phyloP scores from a whole-genome alignment of 164 flowering plant genomes.

The Vitis amurensis region DNA sequence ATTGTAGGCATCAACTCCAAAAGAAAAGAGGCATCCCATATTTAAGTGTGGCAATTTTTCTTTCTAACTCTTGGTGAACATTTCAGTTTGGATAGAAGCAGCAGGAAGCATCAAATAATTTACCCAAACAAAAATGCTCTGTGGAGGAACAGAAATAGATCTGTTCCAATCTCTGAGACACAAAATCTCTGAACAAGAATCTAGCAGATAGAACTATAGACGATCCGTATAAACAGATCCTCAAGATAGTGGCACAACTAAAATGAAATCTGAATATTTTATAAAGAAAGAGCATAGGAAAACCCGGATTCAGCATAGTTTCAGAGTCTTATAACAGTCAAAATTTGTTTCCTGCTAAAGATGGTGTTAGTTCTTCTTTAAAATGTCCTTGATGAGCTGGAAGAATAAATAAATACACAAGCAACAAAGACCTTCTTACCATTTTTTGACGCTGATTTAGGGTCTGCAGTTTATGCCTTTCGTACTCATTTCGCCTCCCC shows the following conservation, averaged over 20 bases:
- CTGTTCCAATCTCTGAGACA: background rate
- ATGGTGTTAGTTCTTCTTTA: too few relatives aligned
- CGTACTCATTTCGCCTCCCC: slow-evolving; percentile 94
- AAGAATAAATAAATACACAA: background rate
- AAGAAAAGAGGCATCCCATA: background rate
- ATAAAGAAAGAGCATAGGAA: too few relatives aligned
- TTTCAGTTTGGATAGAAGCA: background rate
- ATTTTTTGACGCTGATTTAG: slow-evolving; percentile 94
- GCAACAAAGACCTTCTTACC: slow-evolving; percentile 46
- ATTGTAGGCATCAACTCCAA: background rate
- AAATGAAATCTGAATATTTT: background rate
- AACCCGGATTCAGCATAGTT: background rate
- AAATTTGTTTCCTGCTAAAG: too few relatives aligned
- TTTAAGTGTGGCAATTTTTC: too few relatives aligned
- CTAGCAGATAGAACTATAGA: background rate
- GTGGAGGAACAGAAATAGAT: background rate
- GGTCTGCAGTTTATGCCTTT: slow-evolving; percentile 93
- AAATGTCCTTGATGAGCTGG: too few relatives aligned
- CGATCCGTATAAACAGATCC: background rate
- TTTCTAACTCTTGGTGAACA: background rate
- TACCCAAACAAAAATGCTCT: background rate
- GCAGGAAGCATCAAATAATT: background rate
- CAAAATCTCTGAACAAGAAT: background rate
- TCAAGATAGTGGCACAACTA: background rate
- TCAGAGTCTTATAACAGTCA: background rate